A percentile compares a stretch with the other conserved stretches of the same genome.
Evolutionary conservation across 768 basidiomycete species (phyloP).

Genomic region (Lactarius evosmus): DNA sequence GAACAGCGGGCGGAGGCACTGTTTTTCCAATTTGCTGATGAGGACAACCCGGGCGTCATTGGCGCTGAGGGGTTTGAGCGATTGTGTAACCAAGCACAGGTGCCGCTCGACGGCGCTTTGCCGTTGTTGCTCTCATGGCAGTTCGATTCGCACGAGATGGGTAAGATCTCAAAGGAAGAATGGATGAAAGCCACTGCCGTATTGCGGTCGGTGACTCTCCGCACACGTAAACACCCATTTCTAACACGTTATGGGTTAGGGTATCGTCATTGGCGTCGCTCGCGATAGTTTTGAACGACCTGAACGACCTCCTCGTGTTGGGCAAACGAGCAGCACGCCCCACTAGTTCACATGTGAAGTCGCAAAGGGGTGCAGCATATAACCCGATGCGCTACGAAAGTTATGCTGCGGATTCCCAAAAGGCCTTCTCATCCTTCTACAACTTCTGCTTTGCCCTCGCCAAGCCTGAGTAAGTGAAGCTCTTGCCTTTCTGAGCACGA

Average conservation of each 20-base stretch:
- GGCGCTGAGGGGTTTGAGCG: conserved; percentile 70
- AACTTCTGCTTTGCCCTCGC: conserved; percentile 65
- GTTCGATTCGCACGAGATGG: conserved; percentile 67
- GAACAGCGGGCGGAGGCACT: conserved; percentile 47
- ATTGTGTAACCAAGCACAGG: conserved; percentile 65
- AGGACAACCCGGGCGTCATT: conserved; percentile 54
- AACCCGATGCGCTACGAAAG: conserved; percentile 49
- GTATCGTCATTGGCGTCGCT: conserved; percentile 51
- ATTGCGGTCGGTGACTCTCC: conserved; percentile 41
- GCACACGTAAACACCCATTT: conserved; percentile 9
- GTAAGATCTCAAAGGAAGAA: conserved; percentile 61
- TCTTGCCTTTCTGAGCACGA: not conserved
- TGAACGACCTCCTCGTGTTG: conserved; percentile 60
- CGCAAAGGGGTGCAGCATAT: conserved; percentile 50
- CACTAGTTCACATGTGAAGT: conserved; percentile 29
- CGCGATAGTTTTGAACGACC: conserved; percentile 50
- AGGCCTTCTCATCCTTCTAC: conserved; percentile 65
- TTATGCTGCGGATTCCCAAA: conserved; percentile 48
- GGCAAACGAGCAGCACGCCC: conserved; percentile 39
- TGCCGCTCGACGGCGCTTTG: conserved; percentile 68
- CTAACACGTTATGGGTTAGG: conserved; percentile 33
- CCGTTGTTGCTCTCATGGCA: conserved; percentile 79
- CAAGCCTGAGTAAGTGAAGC: conserved; percentile 62
- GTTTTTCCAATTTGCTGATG: conserved; percentile 57
- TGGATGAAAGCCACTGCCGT: conserved; percentile 59